Evolutionary conservation across 345 rosid genomes (phyloP), one percentile per base, ranked within the genome.

Genomic region (Orychophragmus violaceus): DNA sequence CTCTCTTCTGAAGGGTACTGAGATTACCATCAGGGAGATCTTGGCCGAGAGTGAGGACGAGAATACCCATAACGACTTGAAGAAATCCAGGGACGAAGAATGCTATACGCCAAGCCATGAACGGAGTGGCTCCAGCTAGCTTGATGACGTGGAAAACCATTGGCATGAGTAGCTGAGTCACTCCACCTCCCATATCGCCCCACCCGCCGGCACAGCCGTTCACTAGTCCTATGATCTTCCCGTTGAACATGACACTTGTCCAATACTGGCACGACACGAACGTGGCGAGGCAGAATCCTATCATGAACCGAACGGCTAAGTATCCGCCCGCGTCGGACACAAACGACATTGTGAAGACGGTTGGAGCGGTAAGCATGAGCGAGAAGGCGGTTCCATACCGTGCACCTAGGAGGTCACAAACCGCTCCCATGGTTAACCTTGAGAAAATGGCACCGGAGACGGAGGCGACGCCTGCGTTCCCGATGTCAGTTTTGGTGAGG

Each of bases 161-260:
- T 1, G 95, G 97, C 97, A 90, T 88, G 27, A 88, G 18, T 0
- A 90, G 83, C 66, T 88, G 97, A 49, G 97, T 90, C 19, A 84
- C 89, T 2, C 95, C 93, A 8, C 97, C 95, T 0, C 97, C 95
- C 93, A 88, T 86, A 61, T 86, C 85, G 0, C 97, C 97, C 95
- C 97, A 90, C 2, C 93, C 95, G 0, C 88, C 91, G 0, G 97
- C 93, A 0, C 90, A 84, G 8, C 95, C 95, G 1, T 90, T 90
- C 5, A 82, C 97, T 3, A 83, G 80, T 13, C 97, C 97, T 14
- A 88, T 83, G 60, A 88, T 88, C 81, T 82, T 83, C 48, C 89
- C 80, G 27, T 88, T 90, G 70, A 90, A 90, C 97, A 90, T 88
- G 8, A 86, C 82, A 59, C 89, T 88, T 79, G 86, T 90, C 97